Percentiles rank a stretch among this genome's conserved stretches.
These are phyloP conservation scores for Vaccinium darrowii DNA, from an alignment of 148 eudicot genomes.

Conservation along the genomic window DNA sequence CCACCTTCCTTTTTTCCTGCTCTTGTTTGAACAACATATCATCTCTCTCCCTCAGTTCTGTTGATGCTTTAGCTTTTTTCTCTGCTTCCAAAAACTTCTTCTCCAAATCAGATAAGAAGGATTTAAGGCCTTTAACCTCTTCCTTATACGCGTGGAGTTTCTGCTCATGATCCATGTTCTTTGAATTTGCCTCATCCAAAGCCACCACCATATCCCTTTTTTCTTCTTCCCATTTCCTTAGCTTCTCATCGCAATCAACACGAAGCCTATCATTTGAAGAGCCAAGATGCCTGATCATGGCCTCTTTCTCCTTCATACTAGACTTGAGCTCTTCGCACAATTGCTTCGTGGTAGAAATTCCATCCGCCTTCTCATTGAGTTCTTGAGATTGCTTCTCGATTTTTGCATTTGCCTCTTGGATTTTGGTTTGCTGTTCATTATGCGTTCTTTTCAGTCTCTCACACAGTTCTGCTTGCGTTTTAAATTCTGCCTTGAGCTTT, in stretches of 20 bases:
- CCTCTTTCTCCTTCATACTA: slow-evolving; percentile 38
- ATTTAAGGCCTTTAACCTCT: slow-evolving; percentile 45
- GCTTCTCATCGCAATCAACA: slow-evolving; percentile 33
- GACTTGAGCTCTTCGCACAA: slow-evolving; percentile 36
- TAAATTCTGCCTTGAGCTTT: slow-evolving; percentile 40
- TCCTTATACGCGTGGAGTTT: slow-evolving; percentile 30
- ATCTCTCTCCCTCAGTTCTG: slow-evolving; percentile 39
- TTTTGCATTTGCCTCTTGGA: slow-evolving; percentile 37
- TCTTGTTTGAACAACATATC: slow-evolving; percentile 43
- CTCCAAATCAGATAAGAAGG: slow-evolving; percentile 42
- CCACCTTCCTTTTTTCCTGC: slow-evolving; percentile 54
- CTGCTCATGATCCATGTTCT: slow-evolving; percentile 35
- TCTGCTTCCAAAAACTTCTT: slow-evolving; percentile 41
- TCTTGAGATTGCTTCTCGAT: slow-evolving; percentile 41
- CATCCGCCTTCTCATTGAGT: slow-evolving; percentile 32
- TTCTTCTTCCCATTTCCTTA: slow-evolving; percentile 45
- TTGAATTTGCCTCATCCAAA: slow-evolving; percentile 50
- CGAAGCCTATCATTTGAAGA: slow-evolving; percentile 49
- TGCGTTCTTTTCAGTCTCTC: slow-evolving; percentile 42
- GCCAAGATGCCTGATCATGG: slow-evolving; percentile 32
- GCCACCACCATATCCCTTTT: slow-evolving; percentile 38
- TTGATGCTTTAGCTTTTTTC: slow-evolving; percentile 29
- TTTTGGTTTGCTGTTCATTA: slow-evolving; percentile 37
- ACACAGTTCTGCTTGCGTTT: slow-evolving; percentile 27
- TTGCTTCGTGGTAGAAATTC: slow-evolving; percentile 26